Evolutionary conservation across 345 rosid species (phyloP), one percentile per base, ranked within the genome.

Genomic region (Camelina hispida): DNA sequence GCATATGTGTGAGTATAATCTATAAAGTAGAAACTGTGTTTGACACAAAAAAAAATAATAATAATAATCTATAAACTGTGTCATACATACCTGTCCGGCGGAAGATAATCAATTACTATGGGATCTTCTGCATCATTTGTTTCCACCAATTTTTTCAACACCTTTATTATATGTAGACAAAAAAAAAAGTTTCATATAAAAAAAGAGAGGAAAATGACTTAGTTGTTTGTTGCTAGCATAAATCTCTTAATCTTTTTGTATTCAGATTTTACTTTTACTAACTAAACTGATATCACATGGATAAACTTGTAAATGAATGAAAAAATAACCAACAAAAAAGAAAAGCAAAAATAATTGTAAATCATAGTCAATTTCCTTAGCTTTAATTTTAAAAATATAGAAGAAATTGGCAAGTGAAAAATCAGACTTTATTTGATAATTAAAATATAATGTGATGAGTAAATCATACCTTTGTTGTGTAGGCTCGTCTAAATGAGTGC

Each of bases 401-500:
- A 17, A 12, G 15, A 58, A 38, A 37, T 47, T 37, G 17, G 15
- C 3, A 18, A 13, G 15, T 7, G 10, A 25, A 16, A 30, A 53
- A 52, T 42, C 2, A 43, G 13, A 7, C 2, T 10, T 28, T 9
- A 5, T 9, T 5, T 25, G 8, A 25, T 60, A 22, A 28, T 28
- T 28, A 3, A 28, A 46, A 11, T 60, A 2, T 37, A 6, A 3
- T 18, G 10, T 66, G 11, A 22, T 60, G 1, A 44, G 38, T 22
- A 34, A 32, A 61, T 16, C 69, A 38, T 32, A 76, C 80, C 71
- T 76, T 47, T 23, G 9, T 55, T 54, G 80, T 76, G 44, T 69
- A 62, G 3, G 18, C 28, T 15, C 37, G 63, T 65, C 80, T 69
- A 23, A 16, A 46, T 7, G 25, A 6, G 11, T 17, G 14, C 53